A percentile compares a stretch with the other conserved stretches of the same genome.
Evolutionary conservation across 2,329 filamentous ascomycete genomes (phyloP).

Genomic region (Xylaria sp.): DNA sequence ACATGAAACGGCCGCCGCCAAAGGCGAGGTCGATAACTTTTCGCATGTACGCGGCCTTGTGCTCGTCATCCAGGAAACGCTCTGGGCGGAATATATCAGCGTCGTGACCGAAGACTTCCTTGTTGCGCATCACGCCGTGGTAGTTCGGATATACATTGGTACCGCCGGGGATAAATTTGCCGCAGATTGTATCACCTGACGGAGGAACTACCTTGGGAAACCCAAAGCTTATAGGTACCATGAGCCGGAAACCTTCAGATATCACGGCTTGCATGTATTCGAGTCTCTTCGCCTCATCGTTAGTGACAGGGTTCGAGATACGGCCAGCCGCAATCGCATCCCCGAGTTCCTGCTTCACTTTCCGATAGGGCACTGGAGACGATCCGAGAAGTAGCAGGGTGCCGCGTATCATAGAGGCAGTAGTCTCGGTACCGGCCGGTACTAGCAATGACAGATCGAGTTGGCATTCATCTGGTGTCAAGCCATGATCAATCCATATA

Average conservation of each 20-base stretch:
- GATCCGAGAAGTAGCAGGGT: constrained; percentile 27
- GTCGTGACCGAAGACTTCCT: constrained; percentile 19
- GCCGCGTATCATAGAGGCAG: constrained; percentile 23
- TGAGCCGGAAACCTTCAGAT: constrained; percentile 17
- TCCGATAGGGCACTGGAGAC: constrained; percentile 24
- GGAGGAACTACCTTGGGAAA: constrained; percentile 22
- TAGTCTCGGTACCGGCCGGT: constrained; percentile 29
- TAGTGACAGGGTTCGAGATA: constrained; percentile 26
- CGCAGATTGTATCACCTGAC: constrained; percentile 22
- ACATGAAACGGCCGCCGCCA: constrained; percentile 19
- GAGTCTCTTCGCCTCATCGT: constrained; percentile 25
- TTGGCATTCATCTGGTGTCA: constrained; percentile 15
- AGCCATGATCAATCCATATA: constrained; percentile 10
- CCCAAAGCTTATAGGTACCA: constrained; percentile 19
- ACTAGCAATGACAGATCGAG: constrained; percentile 17
- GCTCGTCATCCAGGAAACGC: constrained; percentile 10
- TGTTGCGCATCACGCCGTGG: constrained; percentile 10
- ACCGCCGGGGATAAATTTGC: constrained; percentile 12
- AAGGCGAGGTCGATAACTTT: constrained; percentile 16
- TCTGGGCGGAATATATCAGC: constrained; percentile 22
- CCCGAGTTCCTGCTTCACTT: constrained; percentile 24
- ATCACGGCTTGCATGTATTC: constrained; percentile 22
- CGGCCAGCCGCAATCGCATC: constrained; percentile 17
- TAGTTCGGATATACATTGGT: constrained; percentile 21
- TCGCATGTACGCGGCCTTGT: constrained; percentile 7